Percentiles rank a stretch among this genome's conserved stretches.
phyloP scores from a whole-genome alignment of 495 filamentous ascomycete genomes.

The Amphirosellinia nigrospora region DNA sequence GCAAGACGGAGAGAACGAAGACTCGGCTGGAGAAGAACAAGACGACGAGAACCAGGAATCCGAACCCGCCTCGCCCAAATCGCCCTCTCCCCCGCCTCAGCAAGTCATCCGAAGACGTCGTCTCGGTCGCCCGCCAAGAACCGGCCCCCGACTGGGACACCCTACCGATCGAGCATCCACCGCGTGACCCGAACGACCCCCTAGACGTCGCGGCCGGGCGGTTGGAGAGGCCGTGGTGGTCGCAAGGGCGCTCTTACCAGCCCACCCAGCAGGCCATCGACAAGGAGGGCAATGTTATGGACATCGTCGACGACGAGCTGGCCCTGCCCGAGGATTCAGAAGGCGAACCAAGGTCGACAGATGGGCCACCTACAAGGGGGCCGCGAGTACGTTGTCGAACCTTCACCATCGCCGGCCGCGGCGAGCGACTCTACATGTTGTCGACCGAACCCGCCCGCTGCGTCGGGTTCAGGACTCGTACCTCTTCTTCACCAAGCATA shows the following conservation, averaged over 20 bases:
- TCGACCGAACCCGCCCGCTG: constrained; percentile 96
- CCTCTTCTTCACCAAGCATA: constrained; percentile 97
- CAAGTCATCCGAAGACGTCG: constrained; percentile 73
- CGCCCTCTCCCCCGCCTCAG: constrained; percentile 62
- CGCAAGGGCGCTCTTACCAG: constrained; percentile 79
- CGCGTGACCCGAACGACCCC: constrained; percentile 61
- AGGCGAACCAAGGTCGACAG: constrained; percentile 92
- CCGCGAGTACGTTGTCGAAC: constrained; percentile 91
- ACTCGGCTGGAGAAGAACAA: constrained; percentile 36
- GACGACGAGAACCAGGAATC: constrained; percentile 45
- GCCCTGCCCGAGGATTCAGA: constrained; percentile 84
- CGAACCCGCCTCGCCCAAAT: constrained; percentile 44
- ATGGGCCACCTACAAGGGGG: constrained; percentile 78
- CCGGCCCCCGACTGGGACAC: constrained; percentile 73
- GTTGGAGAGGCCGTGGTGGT: constrained; percentile 70
- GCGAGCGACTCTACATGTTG: constrained; percentile 93
- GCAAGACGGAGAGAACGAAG: constrained; percentile 46
- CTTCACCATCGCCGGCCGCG: constrained; percentile 84
- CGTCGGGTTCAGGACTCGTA: constrained; percentile 97
- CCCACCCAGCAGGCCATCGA: constrained; percentile 79
- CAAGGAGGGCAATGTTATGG: constrained; percentile 91
- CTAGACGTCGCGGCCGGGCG: constrained; percentile 72
- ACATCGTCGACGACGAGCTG: constrained; percentile 91
- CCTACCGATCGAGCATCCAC: constrained; percentile 61
- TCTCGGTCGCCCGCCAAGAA: constrained; percentile 85